Conservation (phyloP, 2,329 filamentous ascomycete species). For the Exophiala dermatitidis region DNA sequence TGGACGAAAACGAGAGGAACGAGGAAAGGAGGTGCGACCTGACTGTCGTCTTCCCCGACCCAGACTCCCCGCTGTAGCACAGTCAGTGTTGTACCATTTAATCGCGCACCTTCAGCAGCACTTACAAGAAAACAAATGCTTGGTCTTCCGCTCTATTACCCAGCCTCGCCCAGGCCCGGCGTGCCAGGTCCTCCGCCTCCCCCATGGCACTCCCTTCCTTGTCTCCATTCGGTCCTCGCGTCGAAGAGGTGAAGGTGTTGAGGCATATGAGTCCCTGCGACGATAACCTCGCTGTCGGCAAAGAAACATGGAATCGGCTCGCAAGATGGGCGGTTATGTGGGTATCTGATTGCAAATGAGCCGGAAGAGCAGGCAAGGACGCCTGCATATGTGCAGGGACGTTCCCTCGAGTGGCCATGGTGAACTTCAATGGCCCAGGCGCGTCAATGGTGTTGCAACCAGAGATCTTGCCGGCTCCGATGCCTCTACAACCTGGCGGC, state of each 20-base stretch:
- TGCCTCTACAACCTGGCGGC: background rate
- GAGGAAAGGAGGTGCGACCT: constrained; percentile 81
- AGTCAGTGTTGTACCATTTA: constrained; percentile 28
- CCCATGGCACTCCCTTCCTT: constrained; percentile 89
- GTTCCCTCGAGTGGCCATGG: constrained; percentile 39
- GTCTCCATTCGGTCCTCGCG: constrained; percentile 80
- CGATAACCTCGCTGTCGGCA: constrained; percentile 81
- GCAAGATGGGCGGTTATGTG: constrained; percentile 46
- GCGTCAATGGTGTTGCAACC: background rate
- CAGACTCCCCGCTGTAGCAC: constrained; percentile 75
- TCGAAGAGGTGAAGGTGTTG: constrained; percentile 88
- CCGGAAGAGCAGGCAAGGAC: constrained; percentile 79
- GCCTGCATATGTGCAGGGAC: constrained; percentile 63
- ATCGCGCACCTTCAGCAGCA: constrained; percentile 24
- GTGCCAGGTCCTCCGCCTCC: constrained; percentile 85
- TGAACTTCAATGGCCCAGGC: constrained; percentile 8
- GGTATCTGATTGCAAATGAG: constrained; percentile 53
- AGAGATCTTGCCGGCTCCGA: background rate
- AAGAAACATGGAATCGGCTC: constrained; percentile 73
- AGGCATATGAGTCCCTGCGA: constrained; percentile 86
- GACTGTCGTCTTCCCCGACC: constrained; percentile 90
- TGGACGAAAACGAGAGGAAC: constrained; percentile 81
- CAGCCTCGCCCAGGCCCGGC: constrained; percentile 74
- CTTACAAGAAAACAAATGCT: constrained; percentile 84
- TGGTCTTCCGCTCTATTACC: constrained; percentile 90